Base-by-base conservation (phyloP, 805 yeast genomes). In the Diddensiella caesifluorescens region DNA sequence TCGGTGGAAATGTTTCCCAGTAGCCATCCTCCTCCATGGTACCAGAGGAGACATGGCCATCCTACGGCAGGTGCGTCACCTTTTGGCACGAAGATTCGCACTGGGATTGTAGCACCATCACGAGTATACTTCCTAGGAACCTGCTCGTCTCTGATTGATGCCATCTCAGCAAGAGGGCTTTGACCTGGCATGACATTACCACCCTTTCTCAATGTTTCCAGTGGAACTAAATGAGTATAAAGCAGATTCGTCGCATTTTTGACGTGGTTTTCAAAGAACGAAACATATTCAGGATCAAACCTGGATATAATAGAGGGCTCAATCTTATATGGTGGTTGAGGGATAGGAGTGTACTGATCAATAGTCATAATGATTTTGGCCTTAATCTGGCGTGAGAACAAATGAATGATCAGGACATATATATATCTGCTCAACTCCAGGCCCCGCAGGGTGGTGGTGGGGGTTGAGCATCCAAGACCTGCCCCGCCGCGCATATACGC, bases 121-220 rank as follows among this genome's bases (percentile, higher is more conserved):
- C 44, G 38, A 15, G 64, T 54, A 44, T 60, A 54, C 31, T 55
- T 56, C 45, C 71, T 52, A 3, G 67, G 62, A 33, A 67, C 60
- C 18, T 52, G 45, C 26, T 60, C 51, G 43, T 67, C 70, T 36
- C 46, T 53, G 20, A 48, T 59, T 31, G 55, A 47, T 4, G 50
- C 56, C 58, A 66, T 45, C 22, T 51, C 52, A 20, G 48, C 49
- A 35, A 57, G 46, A 4, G 67, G 61, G 20, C 62, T 46, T 45
- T 64, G 71, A n/a, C 73, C 73, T 1, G 71, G 70, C 46, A 65
- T 60, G n/a, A 65, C 67, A 47, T 65, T 65, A 4, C 69, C 70
- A 9, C 61, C 63, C 1, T 53, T 56, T 42, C 64, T 54, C 22
- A 60, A 48, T 4, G 41, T 43, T 5, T 48, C 54, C 39, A 66